phyloP scores from a whole-genome alignment of 2,329 filamentous ascomycete genomes.

The Calonectria ilicicola region DNA sequence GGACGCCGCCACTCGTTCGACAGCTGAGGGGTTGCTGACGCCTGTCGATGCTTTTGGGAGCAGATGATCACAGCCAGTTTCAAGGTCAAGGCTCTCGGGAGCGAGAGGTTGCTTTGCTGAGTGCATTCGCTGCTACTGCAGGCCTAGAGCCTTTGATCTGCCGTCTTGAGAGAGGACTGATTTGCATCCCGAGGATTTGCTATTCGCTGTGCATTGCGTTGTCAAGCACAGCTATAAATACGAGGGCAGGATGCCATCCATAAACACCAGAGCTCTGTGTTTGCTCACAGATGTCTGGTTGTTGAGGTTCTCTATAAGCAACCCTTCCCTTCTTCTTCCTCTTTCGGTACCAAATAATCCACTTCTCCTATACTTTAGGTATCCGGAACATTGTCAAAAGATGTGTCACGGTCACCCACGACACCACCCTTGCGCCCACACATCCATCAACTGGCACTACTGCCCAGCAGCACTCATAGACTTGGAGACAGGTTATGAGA shows the following conservation, averaged over 20 bases:
- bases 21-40: conserved; percentile 29
- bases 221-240: conserved; percentile 14
- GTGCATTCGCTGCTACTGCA: conserved; percentile 67
- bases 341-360: background rate
- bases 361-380: background rate
- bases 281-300: conserved; percentile 61
- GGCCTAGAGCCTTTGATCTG: conserved; percentile 52
- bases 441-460: conserved; percentile 68
- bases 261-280: background rate
- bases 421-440: conserved; percentile 64
- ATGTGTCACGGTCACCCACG: conserved; percentile 69
- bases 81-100: conserved; percentile 49
- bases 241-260: background rate
- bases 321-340: conserved; percentile 53
- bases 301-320: conserved; percentile 61
- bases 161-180: conserved; percentile 12
- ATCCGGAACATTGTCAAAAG: conserved; percentile 33
- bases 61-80: conserved; percentile 63
- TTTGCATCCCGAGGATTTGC: conserved; percentile 7
- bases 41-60: conserved; percentile 13
- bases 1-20: conserved; percentile 18
- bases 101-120: conserved; percentile 74
- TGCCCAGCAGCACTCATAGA: conserved; percentile 61
- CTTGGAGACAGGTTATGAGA: conserved; percentile 61
- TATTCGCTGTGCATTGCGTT: background rate